Evolutionary conservation across 2,329 filamentous ascomycete genomes (phyloP).

Genomic region (Penicillium glabrum): DNA sequence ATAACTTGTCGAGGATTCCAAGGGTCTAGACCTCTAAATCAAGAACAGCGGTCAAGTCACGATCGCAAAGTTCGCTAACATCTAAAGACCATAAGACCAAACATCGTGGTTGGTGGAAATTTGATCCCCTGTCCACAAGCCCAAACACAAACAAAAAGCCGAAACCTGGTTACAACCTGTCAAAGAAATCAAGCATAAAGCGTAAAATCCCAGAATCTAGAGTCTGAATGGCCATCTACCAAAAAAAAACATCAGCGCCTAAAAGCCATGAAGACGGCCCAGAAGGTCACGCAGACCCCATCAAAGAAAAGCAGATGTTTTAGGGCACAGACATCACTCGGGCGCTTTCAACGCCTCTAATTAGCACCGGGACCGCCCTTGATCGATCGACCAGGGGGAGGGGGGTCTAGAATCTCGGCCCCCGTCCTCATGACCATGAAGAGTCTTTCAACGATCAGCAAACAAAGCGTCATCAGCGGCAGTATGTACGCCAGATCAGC

Average conservation of each 20-base stretch:
- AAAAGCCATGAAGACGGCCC: not conserved
- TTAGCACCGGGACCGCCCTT: not conserved
- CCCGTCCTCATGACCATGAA: slow-evolving; percentile 12
- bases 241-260: not conserved
- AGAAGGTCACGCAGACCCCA: slow-evolving; percentile 2
- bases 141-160: not conserved
- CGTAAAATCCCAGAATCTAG: not conserved
- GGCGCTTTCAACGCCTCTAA: not conserved
- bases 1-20: not conserved
- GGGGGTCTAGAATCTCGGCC: slow-evolving; percentile 10
- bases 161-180: not conserved
- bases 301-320: not conserved
- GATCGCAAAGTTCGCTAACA: not conserved
- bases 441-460: slow-evolving; percentile 11
- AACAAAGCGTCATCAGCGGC: slow-evolving; percentile 18
- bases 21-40: not conserved
- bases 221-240: not conserved
- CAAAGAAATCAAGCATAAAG: slow-evolving; percentile 4
- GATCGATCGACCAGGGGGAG: not conserved
- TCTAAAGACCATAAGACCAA: too few relatives aligned
- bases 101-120: slow-evolving; percentile 4
- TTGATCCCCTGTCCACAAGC: not conserved
- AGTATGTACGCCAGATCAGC: slow-evolving; percentile 9
- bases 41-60: not conserved
- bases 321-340: not conserved